Evolutionary conservation across 2,329 filamentous ascomycete species (phyloP).

Genomic region (Hypomyces perniciosus): DNA sequence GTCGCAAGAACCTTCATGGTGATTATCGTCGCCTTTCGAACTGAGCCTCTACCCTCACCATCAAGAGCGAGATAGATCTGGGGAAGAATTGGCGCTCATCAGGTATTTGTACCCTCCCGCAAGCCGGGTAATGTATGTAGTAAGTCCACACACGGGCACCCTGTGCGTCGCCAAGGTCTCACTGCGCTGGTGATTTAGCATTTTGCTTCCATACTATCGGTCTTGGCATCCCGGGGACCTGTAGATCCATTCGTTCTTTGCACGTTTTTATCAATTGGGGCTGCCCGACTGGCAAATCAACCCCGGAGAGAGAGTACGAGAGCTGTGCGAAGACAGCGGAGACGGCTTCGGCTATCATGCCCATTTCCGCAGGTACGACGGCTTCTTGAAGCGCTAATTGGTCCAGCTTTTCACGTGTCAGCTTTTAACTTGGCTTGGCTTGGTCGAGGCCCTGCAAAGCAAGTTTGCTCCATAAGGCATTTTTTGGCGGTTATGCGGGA

Average conservation of each 20-base stretch:
- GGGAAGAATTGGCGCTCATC: too few relatives aligned
- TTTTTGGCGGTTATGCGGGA: too few relatives aligned
- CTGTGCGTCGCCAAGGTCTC: too few relatives aligned
- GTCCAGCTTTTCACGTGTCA: too few relatives aligned
- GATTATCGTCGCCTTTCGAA: background rate
- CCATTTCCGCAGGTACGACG: constrained; percentile 2
- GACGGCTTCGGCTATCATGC: background rate
- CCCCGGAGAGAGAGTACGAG: background rate
- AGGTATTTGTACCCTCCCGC: too few relatives aligned
- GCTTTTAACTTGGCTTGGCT: too few relatives aligned
- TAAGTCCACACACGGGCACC: background rate
- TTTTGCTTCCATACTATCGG: background rate
- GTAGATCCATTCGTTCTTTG: background rate
- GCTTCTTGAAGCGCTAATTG: too few relatives aligned
- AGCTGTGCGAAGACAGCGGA: too few relatives aligned
- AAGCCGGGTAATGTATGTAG: background rate
- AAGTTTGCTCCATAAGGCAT: too few relatives aligned
- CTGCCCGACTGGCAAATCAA: background rate
- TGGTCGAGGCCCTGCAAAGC: too few relatives aligned
- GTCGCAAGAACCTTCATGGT: constrained; percentile 12
- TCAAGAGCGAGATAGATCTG: background rate
- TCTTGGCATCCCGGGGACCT: constrained; percentile 1
- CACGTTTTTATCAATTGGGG: background rate
- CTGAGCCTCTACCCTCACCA: background rate
- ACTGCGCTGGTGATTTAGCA: too few relatives aligned